Evolutionary conservation across 345 rosid genomes (phyloP).

Genomic region (Eucalyptus camaldulensis): DNA sequence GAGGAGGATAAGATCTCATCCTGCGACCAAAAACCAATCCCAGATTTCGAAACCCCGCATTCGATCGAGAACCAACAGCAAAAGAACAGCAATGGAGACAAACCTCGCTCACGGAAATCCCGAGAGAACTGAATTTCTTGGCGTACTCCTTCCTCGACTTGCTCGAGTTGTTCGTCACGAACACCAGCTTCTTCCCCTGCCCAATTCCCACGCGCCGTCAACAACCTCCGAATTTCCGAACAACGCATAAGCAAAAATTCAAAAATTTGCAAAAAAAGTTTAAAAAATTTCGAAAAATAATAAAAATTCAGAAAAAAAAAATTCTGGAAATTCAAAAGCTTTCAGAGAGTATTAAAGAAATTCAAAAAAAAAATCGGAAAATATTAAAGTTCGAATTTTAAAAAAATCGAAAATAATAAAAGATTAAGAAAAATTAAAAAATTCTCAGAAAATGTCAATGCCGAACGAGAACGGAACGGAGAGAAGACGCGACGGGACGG

Average conservation of each 20-base stretch:
- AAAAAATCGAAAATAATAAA: too few species aligned
- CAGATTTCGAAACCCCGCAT: background rate
- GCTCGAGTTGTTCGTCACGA: slow-evolving; percentile 78
- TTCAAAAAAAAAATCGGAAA: too few species aligned
- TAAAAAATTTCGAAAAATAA: too few species aligned
- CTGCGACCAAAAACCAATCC: slow-evolving; percentile 6
- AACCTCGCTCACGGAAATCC: slow-evolving; percentile 70
- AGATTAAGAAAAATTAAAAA: too few species aligned
- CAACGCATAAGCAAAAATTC: background rate
- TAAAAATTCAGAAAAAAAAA: too few species aligned
- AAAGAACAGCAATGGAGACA: background rate
- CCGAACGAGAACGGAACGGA: background rate
- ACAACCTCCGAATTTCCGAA: background rate
- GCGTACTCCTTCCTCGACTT: slow-evolving; percentile 72
- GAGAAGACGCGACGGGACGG: background rate
- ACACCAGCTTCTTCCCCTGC: slow-evolving; percentile 77
- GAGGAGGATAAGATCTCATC: slow-evolving; percentile 93
- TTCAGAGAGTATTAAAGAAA: too few species aligned
- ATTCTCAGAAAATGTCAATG: background rate
- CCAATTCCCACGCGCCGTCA: background rate
- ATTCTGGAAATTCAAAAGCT: too few species aligned
- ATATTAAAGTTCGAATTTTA: too few species aligned
- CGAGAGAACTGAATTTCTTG: slow-evolving; percentile 58
- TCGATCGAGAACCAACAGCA: background rate
- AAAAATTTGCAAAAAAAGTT: too few species aligned